Conservation (phyloP, 257 asterid genomes). For the Agastache rugosa region DNA sequence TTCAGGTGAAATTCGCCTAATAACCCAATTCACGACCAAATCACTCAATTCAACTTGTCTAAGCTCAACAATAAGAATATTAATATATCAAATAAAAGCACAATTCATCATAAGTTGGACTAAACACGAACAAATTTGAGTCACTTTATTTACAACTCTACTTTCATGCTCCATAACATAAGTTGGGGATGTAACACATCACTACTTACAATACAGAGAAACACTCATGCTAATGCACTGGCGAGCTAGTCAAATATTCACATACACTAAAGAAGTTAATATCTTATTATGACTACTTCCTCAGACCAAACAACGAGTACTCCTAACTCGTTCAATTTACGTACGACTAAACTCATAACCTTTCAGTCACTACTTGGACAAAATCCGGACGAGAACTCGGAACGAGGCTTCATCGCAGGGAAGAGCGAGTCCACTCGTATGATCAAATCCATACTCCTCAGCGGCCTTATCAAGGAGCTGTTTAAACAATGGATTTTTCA, state of each 20-base stretch:
- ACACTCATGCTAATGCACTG: neutral
- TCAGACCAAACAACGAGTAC: neutral
- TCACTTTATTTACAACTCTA: constrained; percentile 1
- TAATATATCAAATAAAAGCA: neutral
- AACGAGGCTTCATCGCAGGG: constrained; percentile 64
- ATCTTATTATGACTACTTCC: neutral
- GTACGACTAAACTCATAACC: neutral
- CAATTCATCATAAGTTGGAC: neutral
- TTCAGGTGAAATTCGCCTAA: neutral
- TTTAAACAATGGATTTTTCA: constrained; percentile 60
- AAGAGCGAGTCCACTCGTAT: constrained; percentile 47
- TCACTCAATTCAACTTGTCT: neutral
- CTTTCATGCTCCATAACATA: neutral
- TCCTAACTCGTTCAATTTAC: neutral
- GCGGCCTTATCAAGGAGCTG: constrained; percentile 68
- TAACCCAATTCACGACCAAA: neutral
- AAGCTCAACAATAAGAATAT: neutral
- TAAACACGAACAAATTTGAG: neutral
- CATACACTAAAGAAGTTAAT: neutral
- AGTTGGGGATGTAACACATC: neutral
- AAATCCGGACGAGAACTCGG: constrained; percentile 37
- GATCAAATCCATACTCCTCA: constrained; percentile 67
- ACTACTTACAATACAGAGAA: neutral
- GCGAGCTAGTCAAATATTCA: neutral
- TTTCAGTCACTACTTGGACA: constrained; percentile 27